These are phyloP conservation scores for Phytophthora constricta DNA, from an alignment of 352 stramenopile species.

Conservation along the genomic window DNA sequence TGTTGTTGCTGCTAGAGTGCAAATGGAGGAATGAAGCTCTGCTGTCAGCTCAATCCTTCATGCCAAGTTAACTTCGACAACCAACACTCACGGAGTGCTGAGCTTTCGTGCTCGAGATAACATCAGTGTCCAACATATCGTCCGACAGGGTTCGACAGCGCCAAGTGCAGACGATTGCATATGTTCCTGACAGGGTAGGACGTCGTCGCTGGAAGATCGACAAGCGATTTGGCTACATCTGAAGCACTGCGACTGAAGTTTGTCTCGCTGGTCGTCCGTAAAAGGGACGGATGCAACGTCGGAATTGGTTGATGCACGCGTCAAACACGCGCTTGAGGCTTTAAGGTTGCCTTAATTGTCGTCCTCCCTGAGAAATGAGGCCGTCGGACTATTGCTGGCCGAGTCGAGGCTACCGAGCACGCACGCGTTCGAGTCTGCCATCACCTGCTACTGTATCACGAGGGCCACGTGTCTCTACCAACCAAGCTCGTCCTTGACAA, in stretches of 20 bases:
- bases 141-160: background rate
- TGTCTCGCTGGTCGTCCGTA: background rate
- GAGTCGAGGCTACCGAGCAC: too few relatives aligned
- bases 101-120: background rate
- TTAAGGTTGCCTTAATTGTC: too few relatives aligned
- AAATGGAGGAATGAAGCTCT: conserved; percentile 30
- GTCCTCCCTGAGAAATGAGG: too few relatives aligned
- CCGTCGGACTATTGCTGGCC: too few relatives aligned
- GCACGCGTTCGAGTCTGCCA: too few relatives aligned
- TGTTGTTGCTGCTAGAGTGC: background rate
- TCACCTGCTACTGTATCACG: too few relatives aligned
- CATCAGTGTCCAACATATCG: background rate
- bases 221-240: background rate
- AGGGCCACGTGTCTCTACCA: too few relatives aligned
- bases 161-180: background rate
- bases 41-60: background rate
- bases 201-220: too few relatives aligned
- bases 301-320: conserved; percentile 40
- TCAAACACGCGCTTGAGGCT: conserved; percentile 1
- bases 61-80: too few relatives aligned
- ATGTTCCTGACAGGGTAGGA: conserved; percentile 11
- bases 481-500: too few relatives aligned
- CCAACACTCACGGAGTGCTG: background rate
- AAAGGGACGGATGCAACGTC: background rate
- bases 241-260: background rate